A percentile compares a stretch with the other conserved stretches of the same genome.
Conservation (phyloP, 805 yeast genomes). For the Pichia sporocuriosa region DNA sequence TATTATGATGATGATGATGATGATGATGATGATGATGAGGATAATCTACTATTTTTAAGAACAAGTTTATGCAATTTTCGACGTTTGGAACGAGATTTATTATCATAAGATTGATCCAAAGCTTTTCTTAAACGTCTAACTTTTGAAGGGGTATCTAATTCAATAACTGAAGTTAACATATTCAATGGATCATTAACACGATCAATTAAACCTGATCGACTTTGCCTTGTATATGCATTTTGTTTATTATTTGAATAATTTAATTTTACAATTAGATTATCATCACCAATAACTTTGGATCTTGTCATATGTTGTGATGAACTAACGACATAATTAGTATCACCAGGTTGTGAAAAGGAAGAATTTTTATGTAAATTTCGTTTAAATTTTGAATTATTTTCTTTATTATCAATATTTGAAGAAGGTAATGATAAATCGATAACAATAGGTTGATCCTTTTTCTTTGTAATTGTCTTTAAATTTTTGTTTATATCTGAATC, state of each 20-base stretch:
- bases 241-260: not conserved
- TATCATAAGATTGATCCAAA: not conserved
- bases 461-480: too few species aligned
- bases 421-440: too few species aligned
- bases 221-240: too few species aligned
- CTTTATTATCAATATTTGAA: too few species aligned
- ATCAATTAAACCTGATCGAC: too few species aligned
- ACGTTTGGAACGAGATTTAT: not conserved
- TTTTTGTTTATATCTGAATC: not conserved
- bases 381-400: too few species aligned
- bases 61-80: slow-evolving; percentile 1
- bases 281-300: slow-evolving; percentile 5
- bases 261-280: not conserved
- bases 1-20: too few species aligned
- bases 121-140: slow-evolving; percentile 3
- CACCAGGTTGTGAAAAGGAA: slow-evolving; percentile 4
- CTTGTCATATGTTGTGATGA: slow-evolving; percentile 8
- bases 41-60: not conserved
- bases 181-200: slow-evolving; percentile 1
- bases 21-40: too few species aligned
- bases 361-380: too few species aligned
- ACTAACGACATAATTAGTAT: not conserved
- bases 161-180: too few species aligned
- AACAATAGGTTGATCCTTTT: too few species aligned
- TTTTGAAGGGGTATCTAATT: slow-evolving; percentile 1